A percentile compares a stretch with the other conserved stretches of the same genome.
phyloP scores from a whole-genome alignment of 1,284 basidiomycete species.

The Somion occarium region DNA sequence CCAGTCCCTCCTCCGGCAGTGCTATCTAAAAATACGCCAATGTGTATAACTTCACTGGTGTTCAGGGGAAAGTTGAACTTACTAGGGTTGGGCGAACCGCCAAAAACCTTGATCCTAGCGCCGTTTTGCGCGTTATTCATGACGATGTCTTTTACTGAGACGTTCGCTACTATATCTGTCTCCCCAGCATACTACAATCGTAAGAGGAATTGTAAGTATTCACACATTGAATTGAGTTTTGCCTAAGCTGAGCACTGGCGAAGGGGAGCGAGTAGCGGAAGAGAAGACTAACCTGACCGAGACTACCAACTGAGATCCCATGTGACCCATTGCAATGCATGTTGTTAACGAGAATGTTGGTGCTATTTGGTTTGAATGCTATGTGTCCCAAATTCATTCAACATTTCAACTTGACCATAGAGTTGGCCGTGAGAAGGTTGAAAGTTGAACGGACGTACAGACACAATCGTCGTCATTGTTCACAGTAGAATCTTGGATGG shows the following conservation, averaged over 20 bases:
- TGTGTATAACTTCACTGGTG: neutral
- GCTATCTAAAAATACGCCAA: conserved; percentile 17
- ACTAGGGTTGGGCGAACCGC: conserved; percentile 35
- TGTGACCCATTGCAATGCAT: conserved; percentile 59
- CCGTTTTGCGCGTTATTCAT: conserved; percentile 62
- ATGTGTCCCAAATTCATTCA: neutral
- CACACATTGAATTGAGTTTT: neutral
- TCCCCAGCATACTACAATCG: conserved; percentile 52
- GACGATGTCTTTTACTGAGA: conserved; percentile 49
- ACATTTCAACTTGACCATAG: neutral
- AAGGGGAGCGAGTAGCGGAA: neutral
- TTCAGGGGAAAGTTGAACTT: conserved; percentile 5
- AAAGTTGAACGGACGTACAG: conserved; percentile 17
- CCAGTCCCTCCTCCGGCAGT: conserved; percentile 52
- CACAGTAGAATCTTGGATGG: conserved; percentile 47
- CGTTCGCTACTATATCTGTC: conserved; percentile 64
- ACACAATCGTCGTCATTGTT: conserved; percentile 64
- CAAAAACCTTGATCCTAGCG: conserved; percentile 66
- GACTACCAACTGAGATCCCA: conserved; percentile 57
- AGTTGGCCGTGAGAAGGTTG: neutral
- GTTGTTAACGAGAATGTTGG: conserved; percentile 55
- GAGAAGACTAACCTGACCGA: conserved; percentile 22
- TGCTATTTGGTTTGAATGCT: conserved; percentile 64
- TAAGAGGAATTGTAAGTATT: conserved; percentile 23
- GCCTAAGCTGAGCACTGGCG: too few species aligned